Evolutionary conservation across 1,139 yeast genomes (phyloP).

Genomic region (Pichia sp.): DNA sequence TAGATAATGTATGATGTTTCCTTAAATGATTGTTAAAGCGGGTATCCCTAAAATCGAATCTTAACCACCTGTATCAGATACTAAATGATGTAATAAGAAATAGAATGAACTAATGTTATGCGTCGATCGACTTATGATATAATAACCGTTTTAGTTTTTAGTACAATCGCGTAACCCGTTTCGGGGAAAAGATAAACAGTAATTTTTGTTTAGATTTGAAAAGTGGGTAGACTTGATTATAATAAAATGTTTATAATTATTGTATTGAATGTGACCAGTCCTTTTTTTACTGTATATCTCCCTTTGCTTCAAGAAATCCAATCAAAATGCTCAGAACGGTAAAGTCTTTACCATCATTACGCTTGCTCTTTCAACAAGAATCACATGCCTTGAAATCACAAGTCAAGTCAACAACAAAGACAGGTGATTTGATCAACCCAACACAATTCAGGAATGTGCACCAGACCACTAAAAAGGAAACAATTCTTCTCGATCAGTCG

Average conservation of each 20-base stretch:
- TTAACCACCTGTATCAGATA: too few species aligned
- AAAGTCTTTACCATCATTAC: slow-evolving; percentile 33
- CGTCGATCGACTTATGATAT: background rate
- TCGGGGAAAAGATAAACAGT: background rate
- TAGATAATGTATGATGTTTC: too few species aligned
- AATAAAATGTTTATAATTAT: background rate
- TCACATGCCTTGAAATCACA: slow-evolving; percentile 10
- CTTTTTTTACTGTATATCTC: background rate
- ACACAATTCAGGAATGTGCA: slow-evolving; percentile 32
- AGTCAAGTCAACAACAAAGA: slow-evolving; percentile 3
- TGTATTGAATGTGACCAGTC: background rate
- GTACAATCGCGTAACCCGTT: background rate
- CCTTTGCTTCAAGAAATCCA: background rate
- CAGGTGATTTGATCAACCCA: slow-evolving; percentile 13
- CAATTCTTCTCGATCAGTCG: slow-evolving; percentile 29
- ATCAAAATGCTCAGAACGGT: slow-evolving; percentile 26
- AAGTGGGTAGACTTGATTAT: background rate
- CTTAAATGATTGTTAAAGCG: too few species aligned
- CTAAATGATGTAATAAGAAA: too few species aligned
- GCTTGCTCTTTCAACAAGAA: slow-evolving; percentile 23
- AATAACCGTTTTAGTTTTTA: too few species aligned
- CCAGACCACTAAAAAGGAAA: slow-evolving; percentile 33
- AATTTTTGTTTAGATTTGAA: background rate
- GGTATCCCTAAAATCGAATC: too few species aligned
- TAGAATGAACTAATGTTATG: too few species aligned